Percentiles rank a stretch among this genome's conserved stretches.
These are phyloP conservation scores for Sugiyamaella chiloensis DNA, from an alignment of 805 yeast genomes.

Conservation along the genomic window DNA sequence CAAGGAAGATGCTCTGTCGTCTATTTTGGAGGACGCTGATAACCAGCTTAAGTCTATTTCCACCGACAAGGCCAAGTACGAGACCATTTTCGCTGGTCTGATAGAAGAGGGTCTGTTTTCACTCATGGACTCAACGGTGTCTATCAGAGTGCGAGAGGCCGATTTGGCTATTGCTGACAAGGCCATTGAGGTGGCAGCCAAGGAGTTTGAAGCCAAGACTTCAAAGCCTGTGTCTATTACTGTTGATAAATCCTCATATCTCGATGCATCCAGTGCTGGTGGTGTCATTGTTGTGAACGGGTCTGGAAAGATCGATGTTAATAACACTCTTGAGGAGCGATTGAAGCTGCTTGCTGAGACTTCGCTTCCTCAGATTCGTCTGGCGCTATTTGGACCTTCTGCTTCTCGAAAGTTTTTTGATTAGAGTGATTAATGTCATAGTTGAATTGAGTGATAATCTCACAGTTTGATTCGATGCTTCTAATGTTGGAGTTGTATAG, in stretches of 20 bases:
- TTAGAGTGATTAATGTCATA: too few species aligned
- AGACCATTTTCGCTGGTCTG: slow-evolving; percentile 66
- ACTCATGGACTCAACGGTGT: slow-evolving; percentile 66
- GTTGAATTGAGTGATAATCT: not conserved
- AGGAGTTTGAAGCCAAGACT: slow-evolving; percentile 60
- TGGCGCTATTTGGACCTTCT: slow-evolving; percentile 73
- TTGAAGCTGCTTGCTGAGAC: slow-evolving; percentile 75
- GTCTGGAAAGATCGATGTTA: slow-evolving; percentile 78
- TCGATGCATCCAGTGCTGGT: slow-evolving; percentile 70
- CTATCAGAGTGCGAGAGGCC: slow-evolving; percentile 61
- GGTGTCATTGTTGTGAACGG: slow-evolving; percentile 75
- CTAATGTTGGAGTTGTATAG: too few species aligned
- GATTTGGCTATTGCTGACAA: slow-evolving; percentile 61
- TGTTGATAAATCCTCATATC: slow-evolving; percentile 53
- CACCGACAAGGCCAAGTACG: slow-evolving; percentile 56
- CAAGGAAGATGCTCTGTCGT: slow-evolving; percentile 75
- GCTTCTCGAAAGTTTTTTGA: slow-evolving; percentile 87
- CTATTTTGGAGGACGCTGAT: slow-evolving; percentile 69
- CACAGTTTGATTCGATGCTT: not conserved
- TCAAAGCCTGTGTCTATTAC: slow-evolving; percentile 53
- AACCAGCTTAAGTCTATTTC: slow-evolving; percentile 54
- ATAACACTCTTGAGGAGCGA: slow-evolving; percentile 94
- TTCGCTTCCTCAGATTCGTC: slow-evolving; percentile 88
- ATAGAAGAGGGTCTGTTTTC: slow-evolving; percentile 68
- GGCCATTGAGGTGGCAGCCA: slow-evolving; percentile 59